These are phyloP conservation scores for Jackrogersella multiformis DNA, from an alignment of 495 filamentous ascomycete species.

Conservation along the genomic window DNA sequence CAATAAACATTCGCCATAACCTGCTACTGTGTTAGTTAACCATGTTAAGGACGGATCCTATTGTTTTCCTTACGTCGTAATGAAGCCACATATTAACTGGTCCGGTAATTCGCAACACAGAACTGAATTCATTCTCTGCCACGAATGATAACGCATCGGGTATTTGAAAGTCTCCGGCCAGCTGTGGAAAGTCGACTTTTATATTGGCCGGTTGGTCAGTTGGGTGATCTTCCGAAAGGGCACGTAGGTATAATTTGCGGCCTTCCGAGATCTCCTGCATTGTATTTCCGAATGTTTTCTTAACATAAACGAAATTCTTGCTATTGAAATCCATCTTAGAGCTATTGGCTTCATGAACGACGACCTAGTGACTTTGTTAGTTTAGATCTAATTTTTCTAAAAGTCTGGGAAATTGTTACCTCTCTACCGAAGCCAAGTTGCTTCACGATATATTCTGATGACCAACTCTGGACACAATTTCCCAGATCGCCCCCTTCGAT, in stretches of 20 bases:
- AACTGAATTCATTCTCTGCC: constrained; percentile 74
- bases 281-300: constrained; percentile 73
- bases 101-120: constrained; percentile 80
- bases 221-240: constrained; percentile 74
- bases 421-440: constrained; percentile 71
- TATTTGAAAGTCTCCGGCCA: constrained; percentile 75
- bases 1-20: constrained; percentile 92
- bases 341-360: constrained; percentile 72
- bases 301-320: constrained; percentile 84
- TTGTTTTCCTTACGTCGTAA: constrained; percentile 73
- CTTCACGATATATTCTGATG: constrained; percentile 70
- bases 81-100: constrained; percentile 91
- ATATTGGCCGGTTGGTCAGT: constrained; percentile 73
- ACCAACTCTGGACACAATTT: constrained; percentile 72
- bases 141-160: constrained; percentile 70
- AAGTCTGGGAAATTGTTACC: constrained; percentile 52
- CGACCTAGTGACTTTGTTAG: constrained; percentile 60
- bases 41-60: not conserved
- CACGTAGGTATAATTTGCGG: constrained; percentile 76
- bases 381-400: not conserved
- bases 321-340: constrained; percentile 78
- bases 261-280: constrained; percentile 66
- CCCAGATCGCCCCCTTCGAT: constrained; percentile 73
- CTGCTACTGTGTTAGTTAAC: constrained; percentile 47
- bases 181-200: constrained; percentile 71